A percentile compares a stretch with the other conserved stretches of the same genome.
These are phyloP conservation scores for Scedosporium apiospermum DNA, from an alignment of 2,329 filamentous ascomycete species.

Conservation along the genomic window DNA sequence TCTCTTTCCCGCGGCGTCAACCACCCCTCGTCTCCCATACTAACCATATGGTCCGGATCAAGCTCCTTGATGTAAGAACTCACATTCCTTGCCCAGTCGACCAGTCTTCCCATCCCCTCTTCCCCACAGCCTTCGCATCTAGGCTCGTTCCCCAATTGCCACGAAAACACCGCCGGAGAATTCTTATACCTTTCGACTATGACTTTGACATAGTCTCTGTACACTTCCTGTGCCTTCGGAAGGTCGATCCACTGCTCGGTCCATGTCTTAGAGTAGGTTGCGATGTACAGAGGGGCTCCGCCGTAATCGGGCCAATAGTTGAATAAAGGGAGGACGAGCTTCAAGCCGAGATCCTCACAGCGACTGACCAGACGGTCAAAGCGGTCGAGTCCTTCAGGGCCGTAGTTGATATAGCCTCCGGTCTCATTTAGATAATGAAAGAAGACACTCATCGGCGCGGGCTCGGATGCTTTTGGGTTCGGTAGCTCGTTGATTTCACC, in stretches of 20 bases:
- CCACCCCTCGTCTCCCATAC: slow-evolving; percentile 45
- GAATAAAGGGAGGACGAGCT: slow-evolving; percentile 31
- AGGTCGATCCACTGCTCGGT: slow-evolving; percentile 14
- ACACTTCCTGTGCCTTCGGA: neutral
- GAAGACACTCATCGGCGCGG: slow-evolving; percentile 29
- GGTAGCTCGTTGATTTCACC: neutral
- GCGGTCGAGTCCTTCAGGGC: slow-evolving; percentile 42
- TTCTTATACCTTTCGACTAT: slow-evolving; percentile 35
- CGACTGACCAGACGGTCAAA: neutral
- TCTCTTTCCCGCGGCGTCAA: neutral
- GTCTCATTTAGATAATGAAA: slow-evolving; percentile 43
- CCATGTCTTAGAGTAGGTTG: slow-evolving; percentile 39
- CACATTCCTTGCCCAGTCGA: slow-evolving; percentile 44
- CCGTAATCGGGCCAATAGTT: slow-evolving; percentile 64
- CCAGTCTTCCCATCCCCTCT: slow-evolving; percentile 35
- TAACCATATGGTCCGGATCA: slow-evolving; percentile 51
- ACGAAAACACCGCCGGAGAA: slow-evolving; percentile 38
- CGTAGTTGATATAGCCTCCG: slow-evolving; percentile 52
- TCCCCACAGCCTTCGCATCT: slow-evolving; percentile 51
- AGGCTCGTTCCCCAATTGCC: slow-evolving; percentile 46
- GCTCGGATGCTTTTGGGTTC: slow-evolving; percentile 42
- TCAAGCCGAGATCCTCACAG: neutral
- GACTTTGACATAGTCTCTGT: slow-evolving; percentile 27
- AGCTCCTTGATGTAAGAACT: slow-evolving; percentile 53
- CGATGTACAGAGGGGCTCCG: slow-evolving; percentile 50